Conservation (phyloP, 306 rosid species). For the Dalbergia cultrata region DNA sequence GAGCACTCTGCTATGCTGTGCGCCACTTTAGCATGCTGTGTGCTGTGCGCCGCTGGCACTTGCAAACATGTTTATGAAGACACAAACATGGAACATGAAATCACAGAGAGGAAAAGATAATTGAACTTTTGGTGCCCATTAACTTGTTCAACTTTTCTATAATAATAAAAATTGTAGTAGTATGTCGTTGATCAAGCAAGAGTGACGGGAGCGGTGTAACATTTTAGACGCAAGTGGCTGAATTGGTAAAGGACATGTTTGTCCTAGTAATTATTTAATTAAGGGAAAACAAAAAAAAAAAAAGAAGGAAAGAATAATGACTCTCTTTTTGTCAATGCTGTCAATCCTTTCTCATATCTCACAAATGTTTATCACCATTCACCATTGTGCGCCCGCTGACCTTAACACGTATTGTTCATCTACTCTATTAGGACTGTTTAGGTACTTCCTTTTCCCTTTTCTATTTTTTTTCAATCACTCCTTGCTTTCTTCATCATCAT, state of each 20-base stretch:
- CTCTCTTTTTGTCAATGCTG: conserved; percentile 22
- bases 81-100: conserved; percentile 37
- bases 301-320: background rate
- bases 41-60: too few species aligned
- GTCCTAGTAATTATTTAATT: conserved; percentile 5
- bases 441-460: too few species aligned
- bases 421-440: too few species aligned
- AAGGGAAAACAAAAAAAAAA: too few species aligned
- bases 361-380: too few species aligned
- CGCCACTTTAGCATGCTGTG: too few species aligned
- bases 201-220: background rate
- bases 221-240: conserved; percentile 5
- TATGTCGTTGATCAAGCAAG: conserved; percentile 40
- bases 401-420: too few species aligned
- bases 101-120: conserved; percentile 35
- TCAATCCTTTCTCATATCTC: conserved; percentile 37
- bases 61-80: conserved; percentile 37
- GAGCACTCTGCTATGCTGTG: too few species aligned
- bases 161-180: conserved; percentile 31
- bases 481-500: too few species aligned
- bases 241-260: conserved; percentile 13
- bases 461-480: too few species aligned
- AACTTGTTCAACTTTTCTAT: conserved; percentile 38
- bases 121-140: conserved; percentile 35
- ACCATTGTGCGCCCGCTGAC: too few species aligned